Evolutionary conservation across 2,329 filamentous ascomycete genomes (phyloP).

Genomic region (Paracamarosporium sp.): DNA sequence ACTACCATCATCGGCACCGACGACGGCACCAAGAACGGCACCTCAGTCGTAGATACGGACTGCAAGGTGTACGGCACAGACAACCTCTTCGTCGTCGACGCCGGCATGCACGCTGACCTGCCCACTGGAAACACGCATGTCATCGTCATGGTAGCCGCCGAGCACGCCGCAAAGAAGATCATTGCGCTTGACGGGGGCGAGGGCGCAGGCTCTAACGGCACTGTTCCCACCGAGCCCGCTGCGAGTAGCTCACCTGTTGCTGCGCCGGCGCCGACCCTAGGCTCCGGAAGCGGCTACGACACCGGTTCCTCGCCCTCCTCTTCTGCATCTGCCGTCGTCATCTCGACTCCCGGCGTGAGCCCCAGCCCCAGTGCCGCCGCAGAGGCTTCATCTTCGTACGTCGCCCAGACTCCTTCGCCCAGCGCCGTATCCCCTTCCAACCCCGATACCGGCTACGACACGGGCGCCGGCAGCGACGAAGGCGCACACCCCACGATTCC

Average conservation of each 20-base stretch:
- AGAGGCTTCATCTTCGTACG: background rate
- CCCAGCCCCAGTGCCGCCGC: background rate
- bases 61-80: conserved; percentile 63
- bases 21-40: conserved; percentile 60
- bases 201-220: conserved; percentile 1
- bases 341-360: background rate
- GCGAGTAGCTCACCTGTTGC: background rate
- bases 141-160: conserved; percentile 67
- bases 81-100: conserved; percentile 62
- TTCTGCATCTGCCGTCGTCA: background rate
- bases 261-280: background rate
- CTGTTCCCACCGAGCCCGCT: background rate
- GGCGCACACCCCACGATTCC: background rate
- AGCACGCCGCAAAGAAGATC: conserved; percentile 62
- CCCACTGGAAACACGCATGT: conserved; percentile 70
- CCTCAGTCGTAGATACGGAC: conserved; percentile 67
- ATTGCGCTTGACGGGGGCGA: conserved; percentile 24
- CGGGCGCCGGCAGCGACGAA: background rate
- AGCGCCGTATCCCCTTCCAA: background rate
- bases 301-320: background rate
- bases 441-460: background rate
- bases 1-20: conserved; percentile 58
- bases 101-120: conserved; percentile 71
- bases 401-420: background rate
- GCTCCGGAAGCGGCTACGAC: background rate